Conservation (phyloP, 805 yeast species). For the Maudiozyma bulderi region DNA sequence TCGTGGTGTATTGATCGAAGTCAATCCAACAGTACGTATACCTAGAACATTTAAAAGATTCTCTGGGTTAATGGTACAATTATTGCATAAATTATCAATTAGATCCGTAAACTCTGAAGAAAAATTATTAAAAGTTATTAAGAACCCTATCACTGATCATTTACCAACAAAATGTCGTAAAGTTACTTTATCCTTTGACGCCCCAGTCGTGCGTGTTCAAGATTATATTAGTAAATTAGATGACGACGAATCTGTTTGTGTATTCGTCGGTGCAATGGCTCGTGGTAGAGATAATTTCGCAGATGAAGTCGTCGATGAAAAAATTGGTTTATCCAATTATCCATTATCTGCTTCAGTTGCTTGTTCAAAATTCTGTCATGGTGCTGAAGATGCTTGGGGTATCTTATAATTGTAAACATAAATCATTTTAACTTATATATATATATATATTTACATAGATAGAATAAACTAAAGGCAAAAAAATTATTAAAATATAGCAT, state of each 20-base stretch:
- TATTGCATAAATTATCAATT: slow-evolving; percentile 83
- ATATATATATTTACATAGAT: background rate
- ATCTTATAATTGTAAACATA: slow-evolving; percentile 33
- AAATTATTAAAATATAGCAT: too few species aligned
- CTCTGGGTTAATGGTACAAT: slow-evolving; percentile 95
- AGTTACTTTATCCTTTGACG: slow-evolving; percentile 85
- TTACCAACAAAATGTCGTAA: slow-evolving; percentile 93
- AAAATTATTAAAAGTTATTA: slow-evolving; percentile 83
- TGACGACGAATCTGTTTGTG: slow-evolving; percentile 89
- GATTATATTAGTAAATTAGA: slow-evolving; percentile 74
- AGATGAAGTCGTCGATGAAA: slow-evolving; percentile 93
- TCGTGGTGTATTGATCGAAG: slow-evolving; percentile 87
- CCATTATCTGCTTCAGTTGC: slow-evolving; percentile 97
- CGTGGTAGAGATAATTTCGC: slow-evolving; percentile 96
- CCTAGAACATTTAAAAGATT: slow-evolving; percentile 98
- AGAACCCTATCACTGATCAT: slow-evolving; percentile 95
- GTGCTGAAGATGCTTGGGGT: slow-evolving; percentile 97
- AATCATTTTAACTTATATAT: background rate
- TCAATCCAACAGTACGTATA: slow-evolving; percentile 91
- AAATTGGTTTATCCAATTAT: slow-evolving; percentile 89
- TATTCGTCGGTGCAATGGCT: slow-evolving; percentile 98
- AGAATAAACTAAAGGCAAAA: too few species aligned
- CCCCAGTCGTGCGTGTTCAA: slow-evolving; percentile 78
- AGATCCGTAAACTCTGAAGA: slow-evolving; percentile 94
- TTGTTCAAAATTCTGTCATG: slow-evolving; percentile 95